Percentiles rank a stretch among this genome's conserved stretches.
Conservation (phyloP, 148 eudicot species). For the Camellia granthamiana region DNA sequence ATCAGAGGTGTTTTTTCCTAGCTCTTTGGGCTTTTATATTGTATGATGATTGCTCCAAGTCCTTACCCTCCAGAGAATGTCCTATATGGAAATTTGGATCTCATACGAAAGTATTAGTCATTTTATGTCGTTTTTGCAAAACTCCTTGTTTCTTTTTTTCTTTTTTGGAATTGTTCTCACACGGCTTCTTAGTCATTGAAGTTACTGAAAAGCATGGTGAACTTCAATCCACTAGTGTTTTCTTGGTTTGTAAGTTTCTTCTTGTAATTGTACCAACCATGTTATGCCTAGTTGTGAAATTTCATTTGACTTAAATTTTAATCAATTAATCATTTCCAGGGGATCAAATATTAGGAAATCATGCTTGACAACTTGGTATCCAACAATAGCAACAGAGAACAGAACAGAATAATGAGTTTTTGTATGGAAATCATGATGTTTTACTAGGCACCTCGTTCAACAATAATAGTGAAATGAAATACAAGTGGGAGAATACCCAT, state of each 20-base stretch:
- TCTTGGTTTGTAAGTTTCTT: background rate
- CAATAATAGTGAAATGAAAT: too few species aligned
- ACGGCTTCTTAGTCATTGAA: background rate
- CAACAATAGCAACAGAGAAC: too few species aligned
- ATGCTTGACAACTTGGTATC: too few species aligned
- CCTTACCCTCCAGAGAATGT: background rate
- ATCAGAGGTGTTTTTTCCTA: background rate
- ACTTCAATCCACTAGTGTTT: background rate
- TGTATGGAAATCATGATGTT: too few species aligned
- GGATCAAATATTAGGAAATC: too few species aligned
- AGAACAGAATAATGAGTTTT: too few species aligned
- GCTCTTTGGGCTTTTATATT: background rate
- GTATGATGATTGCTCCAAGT: background rate
- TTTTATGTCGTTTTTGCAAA: background rate
- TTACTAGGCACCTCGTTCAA: too few species aligned
- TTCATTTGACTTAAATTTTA: background rate
- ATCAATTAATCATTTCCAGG: background rate
- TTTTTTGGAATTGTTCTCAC: background rate
- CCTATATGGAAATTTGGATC: background rate
- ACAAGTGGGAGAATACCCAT: too few species aligned
- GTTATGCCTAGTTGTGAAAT: background rate
- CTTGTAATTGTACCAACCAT: background rate
- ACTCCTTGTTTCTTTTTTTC: background rate
- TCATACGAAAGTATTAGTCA: background rate
- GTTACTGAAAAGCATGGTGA: background rate